Conservation (phyloP, 1,284 basidiomycete species). For the Heliocybe sulcata region DNA sequence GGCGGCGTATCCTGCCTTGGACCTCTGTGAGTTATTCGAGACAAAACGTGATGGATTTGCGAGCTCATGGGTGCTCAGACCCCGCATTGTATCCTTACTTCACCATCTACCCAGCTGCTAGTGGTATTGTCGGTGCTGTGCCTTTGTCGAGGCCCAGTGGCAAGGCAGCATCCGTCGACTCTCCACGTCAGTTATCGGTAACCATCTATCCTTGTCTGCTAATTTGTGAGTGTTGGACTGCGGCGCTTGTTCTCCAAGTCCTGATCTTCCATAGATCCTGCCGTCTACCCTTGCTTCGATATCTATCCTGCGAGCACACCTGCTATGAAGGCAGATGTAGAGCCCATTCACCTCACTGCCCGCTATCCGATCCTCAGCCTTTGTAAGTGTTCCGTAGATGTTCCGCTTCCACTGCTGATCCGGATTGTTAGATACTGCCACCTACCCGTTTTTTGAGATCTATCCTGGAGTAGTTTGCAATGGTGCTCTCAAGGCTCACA, state of each 20-base stretch:
- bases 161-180: too few species aligned
- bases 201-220: conserved; percentile 8
- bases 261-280: conserved; percentile 12
- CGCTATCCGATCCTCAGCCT: neutral
- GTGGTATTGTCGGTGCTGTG: neutral
- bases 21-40: conserved; percentile 13
- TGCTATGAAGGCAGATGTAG: neutral
- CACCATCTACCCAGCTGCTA: conserved; percentile 14
- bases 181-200: neutral
- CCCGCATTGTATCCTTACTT: conserved; percentile 21
- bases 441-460: conserved; percentile 1
- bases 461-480: conserved; percentile 5
- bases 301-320: conserved; percentile 27
- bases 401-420: neutral
- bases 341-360: neutral
- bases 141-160: too few species aligned
- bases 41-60: neutral
- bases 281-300: conserved; percentile 33
- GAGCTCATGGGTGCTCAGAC: conserved; percentile 11
- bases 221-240: conserved; percentile 6
- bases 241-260: neutral
- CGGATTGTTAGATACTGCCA: neutral
- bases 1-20: conserved; percentile 15
- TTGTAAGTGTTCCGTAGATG: neutral
- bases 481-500: neutral